Percentiles rank a stretch among this genome's conserved stretches.
Evolutionary conservation across 345 rosid species (phyloP).

Genomic region (Leavenworthia alabamica): DNA sequence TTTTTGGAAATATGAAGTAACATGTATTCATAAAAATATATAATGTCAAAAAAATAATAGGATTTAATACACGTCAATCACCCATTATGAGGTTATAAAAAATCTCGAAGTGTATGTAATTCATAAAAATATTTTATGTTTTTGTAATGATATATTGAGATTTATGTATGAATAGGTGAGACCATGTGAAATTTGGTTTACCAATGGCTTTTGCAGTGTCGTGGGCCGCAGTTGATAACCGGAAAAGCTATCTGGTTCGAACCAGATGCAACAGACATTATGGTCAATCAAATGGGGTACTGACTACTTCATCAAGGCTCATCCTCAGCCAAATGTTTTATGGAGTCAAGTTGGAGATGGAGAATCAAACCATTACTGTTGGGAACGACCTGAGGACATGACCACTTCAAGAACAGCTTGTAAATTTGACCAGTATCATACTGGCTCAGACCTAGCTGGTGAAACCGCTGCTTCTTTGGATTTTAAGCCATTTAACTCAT

Average conservation of each 20-base stretch:
- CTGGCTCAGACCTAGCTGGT: slow-evolving; percentile 77
- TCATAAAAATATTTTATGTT: background rate
- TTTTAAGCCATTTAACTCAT: slow-evolving; percentile 68
- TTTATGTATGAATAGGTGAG: slow-evolving; percentile 47
- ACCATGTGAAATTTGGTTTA: slow-evolving; percentile 83
- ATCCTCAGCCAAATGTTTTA: slow-evolving; percentile 60
- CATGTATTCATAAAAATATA: background rate
- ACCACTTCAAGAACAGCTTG: slow-evolving; percentile 72
- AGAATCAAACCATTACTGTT: slow-evolving; percentile 73
- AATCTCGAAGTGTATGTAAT: background rate
- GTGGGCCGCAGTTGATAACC: slow-evolving; percentile 63
- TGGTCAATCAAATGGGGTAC: slow-evolving; percentile 75
- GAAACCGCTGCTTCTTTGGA: slow-evolving; percentile 79
- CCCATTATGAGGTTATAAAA: background rate
- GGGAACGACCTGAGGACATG: slow-evolving; percentile 92
- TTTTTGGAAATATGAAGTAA: background rate
- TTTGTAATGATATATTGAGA: slow-evolving; percentile 3
- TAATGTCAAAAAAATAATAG: background rate
- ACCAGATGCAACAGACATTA: slow-evolving; percentile 55
- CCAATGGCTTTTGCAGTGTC: slow-evolving; percentile 77
- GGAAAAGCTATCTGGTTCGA: slow-evolving; percentile 43
- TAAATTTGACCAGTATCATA: slow-evolving; percentile 57
- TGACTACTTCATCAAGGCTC: slow-evolving; percentile 76
- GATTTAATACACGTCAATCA: background rate
- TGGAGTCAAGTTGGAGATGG: slow-evolving; percentile 96